Evolutionary conservation across 2,329 filamentous ascomycete species (phyloP).

Genomic region (Zymoseptoria tritici): DNA sequence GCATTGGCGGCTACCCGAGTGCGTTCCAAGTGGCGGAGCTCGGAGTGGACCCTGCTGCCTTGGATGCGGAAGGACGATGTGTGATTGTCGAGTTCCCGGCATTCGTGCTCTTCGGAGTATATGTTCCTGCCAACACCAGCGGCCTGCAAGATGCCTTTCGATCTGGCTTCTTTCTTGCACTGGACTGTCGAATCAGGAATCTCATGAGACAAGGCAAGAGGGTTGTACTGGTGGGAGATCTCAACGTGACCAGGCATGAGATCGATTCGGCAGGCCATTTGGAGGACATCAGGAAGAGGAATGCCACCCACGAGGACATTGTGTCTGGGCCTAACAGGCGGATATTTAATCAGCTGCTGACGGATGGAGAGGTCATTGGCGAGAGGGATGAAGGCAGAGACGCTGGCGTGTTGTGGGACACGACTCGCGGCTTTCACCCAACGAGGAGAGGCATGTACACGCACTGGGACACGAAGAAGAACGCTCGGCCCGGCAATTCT

Average conservation of each 20-base stretch:
- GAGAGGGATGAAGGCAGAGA: slow-evolving; percentile 63
- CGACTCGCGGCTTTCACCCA: slow-evolving; percentile 75
- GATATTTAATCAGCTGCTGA: slow-evolving; percentile 78
- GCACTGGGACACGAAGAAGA: slow-evolving; percentile 92
- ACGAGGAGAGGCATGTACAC: slow-evolving; percentile 86
- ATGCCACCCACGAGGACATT: slow-evolving; percentile 62
- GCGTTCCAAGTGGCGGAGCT: slow-evolving; percentile 55
- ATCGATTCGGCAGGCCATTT: slow-evolving; percentile 69
- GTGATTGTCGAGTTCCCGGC: slow-evolving; percentile 88
- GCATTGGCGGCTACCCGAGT: slow-evolving; percentile 83
- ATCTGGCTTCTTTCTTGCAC: slow-evolving; percentile 65
- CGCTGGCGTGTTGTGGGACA: slow-evolving; percentile 68
- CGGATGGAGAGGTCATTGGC: slow-evolving; percentile 61
- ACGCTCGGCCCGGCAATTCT: slow-evolving; percentile 90
- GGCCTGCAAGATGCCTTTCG: slow-evolving; percentile 78
- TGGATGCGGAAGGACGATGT: slow-evolving; percentile 89
- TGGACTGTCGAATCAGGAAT: slow-evolving; percentile 81
- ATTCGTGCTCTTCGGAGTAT: slow-evolving; percentile 87
- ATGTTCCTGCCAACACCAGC: slow-evolving; percentile 84
- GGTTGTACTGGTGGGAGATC: slow-evolving; percentile 77
- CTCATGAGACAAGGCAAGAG: slow-evolving; percentile 71
- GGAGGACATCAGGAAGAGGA: slow-evolving; percentile 65
- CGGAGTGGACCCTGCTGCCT: slow-evolving; percentile 58
- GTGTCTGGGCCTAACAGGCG: slow-evolving; percentile 63
- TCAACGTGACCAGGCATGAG: slow-evolving; percentile 67